Conservation (phyloP, 257 asterid genomes). For the Penstemon barbatus region DNA sequence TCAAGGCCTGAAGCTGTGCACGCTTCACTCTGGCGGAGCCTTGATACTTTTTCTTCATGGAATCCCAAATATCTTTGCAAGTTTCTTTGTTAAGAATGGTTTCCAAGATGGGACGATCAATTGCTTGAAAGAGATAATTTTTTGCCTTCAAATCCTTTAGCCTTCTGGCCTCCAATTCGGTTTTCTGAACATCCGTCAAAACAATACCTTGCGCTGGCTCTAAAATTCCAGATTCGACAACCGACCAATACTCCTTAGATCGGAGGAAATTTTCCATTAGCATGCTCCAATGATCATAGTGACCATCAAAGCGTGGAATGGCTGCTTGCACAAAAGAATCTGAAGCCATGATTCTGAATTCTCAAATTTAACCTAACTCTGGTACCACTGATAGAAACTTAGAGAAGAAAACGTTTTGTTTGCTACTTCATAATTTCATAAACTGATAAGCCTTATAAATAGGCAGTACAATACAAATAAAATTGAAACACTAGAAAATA, state of each 20-base stretch:
- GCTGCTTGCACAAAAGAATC: background rate
- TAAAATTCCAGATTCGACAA: background rate
- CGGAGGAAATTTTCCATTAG: constrained; percentile 27
- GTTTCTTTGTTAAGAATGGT: constrained; percentile 16
- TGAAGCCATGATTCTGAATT: background rate
- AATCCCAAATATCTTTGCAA: constrained; percentile 21
- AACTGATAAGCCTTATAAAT: too few relatives aligned
- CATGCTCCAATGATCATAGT: constrained; percentile 30
- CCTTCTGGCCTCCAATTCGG: background rate
- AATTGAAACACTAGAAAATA: too few relatives aligned
- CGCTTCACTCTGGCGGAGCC: constrained; percentile 8
- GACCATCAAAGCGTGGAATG: constrained; percentile 24
- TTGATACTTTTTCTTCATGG: constrained; percentile 22
- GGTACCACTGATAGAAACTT: too few relatives aligned
- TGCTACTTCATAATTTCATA: too few relatives aligned
- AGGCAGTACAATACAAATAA: too few relatives aligned
- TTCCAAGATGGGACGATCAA: constrained; percentile 17
- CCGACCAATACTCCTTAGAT: constrained; percentile 18
- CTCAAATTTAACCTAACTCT: too few relatives aligned
- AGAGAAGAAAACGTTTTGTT: too few relatives aligned
- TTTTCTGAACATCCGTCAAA: background rate
- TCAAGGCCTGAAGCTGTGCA: constrained; percentile 13
- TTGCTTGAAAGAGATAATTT: constrained; percentile 5
- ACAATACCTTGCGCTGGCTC: background rate
- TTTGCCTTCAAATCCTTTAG: constrained; percentile 19